Conservation (phyloP, 495 filamentous ascomycete genomes). For the Arthonia radiata region DNA sequence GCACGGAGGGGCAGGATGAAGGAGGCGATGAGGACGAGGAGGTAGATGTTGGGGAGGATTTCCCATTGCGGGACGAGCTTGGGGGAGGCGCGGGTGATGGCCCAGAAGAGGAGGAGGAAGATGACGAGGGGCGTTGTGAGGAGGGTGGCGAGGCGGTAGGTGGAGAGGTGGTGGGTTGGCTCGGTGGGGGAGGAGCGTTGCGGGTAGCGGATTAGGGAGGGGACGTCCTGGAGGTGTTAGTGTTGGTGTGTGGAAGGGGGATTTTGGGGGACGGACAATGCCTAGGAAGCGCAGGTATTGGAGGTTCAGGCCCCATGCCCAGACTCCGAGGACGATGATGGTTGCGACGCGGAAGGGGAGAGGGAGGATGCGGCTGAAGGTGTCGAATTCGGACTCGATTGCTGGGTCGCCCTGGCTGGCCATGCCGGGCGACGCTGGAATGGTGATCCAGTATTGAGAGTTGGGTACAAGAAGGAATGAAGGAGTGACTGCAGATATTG, state of each 20-base stretch:
- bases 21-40: slow-evolving; percentile 38
- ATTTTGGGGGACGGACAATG: slow-evolving; percentile 27
- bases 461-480: slow-evolving; percentile 4
- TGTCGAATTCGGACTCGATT: slow-evolving; percentile 59
- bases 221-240: slow-evolving; percentile 36
- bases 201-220: slow-evolving; percentile 56
- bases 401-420: slow-evolving; percentile 58
- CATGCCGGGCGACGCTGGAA: slow-evolving; percentile 31
- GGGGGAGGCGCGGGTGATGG: slow-evolving; percentile 40
- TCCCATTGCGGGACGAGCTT: slow-evolving; percentile 46
- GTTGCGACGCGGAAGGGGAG: slow-evolving; percentile 63
- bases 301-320: slow-evolving; percentile 76
- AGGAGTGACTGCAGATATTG: slow-evolving; percentile 1
- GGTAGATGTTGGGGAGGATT: slow-evolving; percentile 57
- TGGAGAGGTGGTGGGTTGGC: slow-evolving; percentile 47
- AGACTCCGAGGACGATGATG: slow-evolving; percentile 66
- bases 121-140: slow-evolving; percentile 41
- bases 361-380: slow-evolving; percentile 64
- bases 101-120: slow-evolving; percentile 63
- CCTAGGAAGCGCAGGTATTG: slow-evolving; percentile 48
- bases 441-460: not conserved
- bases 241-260: not conserved
- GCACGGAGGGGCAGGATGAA: slow-evolving; percentile 50
- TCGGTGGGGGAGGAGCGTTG: slow-evolving; percentile 35
- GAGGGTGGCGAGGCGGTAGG: slow-evolving; percentile 57